Conservation (phyloP, 176 grass and related monocot genomes). For the Cocos nucifera region DNA sequence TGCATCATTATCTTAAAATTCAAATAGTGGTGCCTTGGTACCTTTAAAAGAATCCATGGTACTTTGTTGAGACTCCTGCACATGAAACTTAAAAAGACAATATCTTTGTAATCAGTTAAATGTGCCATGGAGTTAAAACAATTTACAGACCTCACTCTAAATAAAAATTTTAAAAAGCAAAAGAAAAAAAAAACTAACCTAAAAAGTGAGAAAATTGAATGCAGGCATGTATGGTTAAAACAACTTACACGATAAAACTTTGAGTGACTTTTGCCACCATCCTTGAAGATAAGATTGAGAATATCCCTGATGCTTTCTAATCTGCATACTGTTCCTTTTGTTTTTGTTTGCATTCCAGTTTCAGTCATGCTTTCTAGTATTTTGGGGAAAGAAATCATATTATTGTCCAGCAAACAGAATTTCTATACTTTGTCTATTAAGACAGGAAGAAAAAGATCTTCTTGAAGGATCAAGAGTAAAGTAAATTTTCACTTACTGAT, state of each 20-base stretch:
- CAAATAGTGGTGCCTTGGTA: slow-evolving; percentile 1
- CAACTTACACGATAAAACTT: slow-evolving; percentile 87
- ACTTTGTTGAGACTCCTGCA: slow-evolving; percentile 71
- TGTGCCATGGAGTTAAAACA: too few relatives aligned
- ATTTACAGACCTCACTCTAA: too few relatives aligned
- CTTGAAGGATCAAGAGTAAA: too few relatives aligned
- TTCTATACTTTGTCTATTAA: too few relatives aligned
- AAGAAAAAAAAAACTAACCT: too few relatives aligned
- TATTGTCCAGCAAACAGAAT: too few relatives aligned
- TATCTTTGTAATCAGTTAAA: too few relatives aligned
- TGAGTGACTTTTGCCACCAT: slow-evolving; percentile 75
- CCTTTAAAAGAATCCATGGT: slow-evolving; percentile 60
- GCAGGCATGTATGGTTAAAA: background rate
- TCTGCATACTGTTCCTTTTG: slow-evolving; percentile 64
- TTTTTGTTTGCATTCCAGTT: slow-evolving; percentile 33
- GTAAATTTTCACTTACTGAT: too few relatives aligned
- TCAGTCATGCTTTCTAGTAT: slow-evolving; percentile 56
- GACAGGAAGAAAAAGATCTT: too few relatives aligned
- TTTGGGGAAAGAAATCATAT: slow-evolving; percentile 14
- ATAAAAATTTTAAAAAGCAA: too few relatives aligned
- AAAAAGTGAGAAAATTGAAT: too few relatives aligned
- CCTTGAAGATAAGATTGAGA: slow-evolving; percentile 84
- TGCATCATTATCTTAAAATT: too few relatives aligned
- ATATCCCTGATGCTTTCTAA: slow-evolving; percentile 83
- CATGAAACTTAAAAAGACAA: slow-evolving; percentile 67